Evolutionary conservation across 305 asterid genomes (phyloP).

Genomic region (Ajuga reptans): DNA sequence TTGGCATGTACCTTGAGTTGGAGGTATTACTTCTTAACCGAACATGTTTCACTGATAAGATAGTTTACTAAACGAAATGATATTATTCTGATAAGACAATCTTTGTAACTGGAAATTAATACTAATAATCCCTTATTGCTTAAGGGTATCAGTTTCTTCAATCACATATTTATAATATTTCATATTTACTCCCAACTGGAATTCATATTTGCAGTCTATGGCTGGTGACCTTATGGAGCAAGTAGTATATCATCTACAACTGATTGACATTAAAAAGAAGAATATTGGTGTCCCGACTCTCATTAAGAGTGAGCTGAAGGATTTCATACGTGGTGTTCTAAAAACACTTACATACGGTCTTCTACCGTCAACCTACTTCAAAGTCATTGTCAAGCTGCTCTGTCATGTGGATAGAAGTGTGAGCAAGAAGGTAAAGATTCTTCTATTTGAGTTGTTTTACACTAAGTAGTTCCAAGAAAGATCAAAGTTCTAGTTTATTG

Average conservation of each 20-base stretch:
- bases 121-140: neutral
- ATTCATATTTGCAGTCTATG: conserved; percentile 44
- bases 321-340: conserved; percentile 39
- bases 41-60: neutral
- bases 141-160: neutral
- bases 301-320: conserved; percentile 64
- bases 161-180: neutral
- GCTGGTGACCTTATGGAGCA: conserved; percentile 72
- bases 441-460: neutral
- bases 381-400: conserved; percentile 53
- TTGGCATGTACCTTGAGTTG: neutral
- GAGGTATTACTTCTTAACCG: neutral
- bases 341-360: conserved; percentile 50
- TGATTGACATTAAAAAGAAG: conserved; percentile 46
- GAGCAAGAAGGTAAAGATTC: conserved; percentile 57
- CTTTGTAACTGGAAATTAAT: neutral
- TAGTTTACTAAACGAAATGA: neutral
- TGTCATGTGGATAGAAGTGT: conserved; percentile 46
- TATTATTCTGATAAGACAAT: neutral
- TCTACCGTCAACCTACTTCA: conserved; percentile 55
- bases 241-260: conserved; percentile 50
- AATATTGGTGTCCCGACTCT: conserved; percentile 38
- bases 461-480: conserved; percentile 9
- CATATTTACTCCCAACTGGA: conserved; percentile 10
- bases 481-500: neutral